Evolutionary conservation across 176 grass and related monocot genomes (phyloP), one percentile per base, ranked within the genome.

Genomic region (Puccinellia tenuiflora): DNA sequence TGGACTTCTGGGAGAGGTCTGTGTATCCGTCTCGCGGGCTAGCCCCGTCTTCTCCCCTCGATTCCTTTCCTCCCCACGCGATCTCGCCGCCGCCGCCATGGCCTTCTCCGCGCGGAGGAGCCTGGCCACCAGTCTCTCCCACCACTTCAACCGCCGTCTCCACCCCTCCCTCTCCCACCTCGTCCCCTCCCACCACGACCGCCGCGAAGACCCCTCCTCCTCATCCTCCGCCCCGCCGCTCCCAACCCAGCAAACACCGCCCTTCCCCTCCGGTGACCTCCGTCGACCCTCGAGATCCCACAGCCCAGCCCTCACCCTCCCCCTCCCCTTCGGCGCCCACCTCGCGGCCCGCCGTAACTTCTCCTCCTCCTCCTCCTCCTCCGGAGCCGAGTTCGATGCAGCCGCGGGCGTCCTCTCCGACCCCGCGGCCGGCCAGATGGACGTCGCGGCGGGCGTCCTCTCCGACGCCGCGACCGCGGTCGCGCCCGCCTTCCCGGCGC

Each of bases 21-120:
- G n/a, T 30, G 21, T 79, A 46, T 79, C 59, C 56, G 6, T 9
- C 40, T 57, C n/a, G 14, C 30, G 21, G 65, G 65, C 5, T 82
- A 87, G 72, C 73, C 73, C 73, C 11, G 26, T 65, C 68, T 75
- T 83, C 54, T 65, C 65, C 63, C 35, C 68, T 47, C 60, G 28
- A 64, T 9, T 1, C 40, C 33, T 34, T 4, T 2, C 4, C 43
- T 46, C 63, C 64, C 67, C 62, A 42, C 77, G 56, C 35, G 35
- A 42, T 54, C 63, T 55, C 46, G 79, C 86, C 40, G 14, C 69
- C 57, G 61, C 56, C 47, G 66, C 79, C 62, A 92, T 94, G 92
- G 92, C 84, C 68, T 90, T 90, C 84, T 87, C 68, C 78, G 70
- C 89, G 31, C 76, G 87, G 73, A 88, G 86, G 48, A 89, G 81